Percentiles rank a stretch among this genome's conserved stretches.
phyloP scores from a whole-genome alignment of 192 early-diverging fungal genomes.

The Cladochytrium replicatum region DNA sequence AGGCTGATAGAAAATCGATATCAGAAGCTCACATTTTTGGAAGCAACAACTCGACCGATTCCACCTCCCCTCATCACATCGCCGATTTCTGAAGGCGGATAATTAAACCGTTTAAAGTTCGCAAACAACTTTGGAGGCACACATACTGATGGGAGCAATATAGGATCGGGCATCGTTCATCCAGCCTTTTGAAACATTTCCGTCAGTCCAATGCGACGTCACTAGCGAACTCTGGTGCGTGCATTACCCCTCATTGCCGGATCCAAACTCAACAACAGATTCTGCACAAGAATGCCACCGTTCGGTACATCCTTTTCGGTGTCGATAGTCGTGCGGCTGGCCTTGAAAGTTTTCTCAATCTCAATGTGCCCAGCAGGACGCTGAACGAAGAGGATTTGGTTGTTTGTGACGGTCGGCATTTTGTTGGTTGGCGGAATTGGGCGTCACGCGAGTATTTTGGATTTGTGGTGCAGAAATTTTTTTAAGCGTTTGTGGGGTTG shows the following conservation, averaged over 20 bases:
- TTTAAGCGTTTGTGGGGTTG: no score
- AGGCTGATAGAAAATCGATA: no score
- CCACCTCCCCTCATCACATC: constrained; percentile 50
- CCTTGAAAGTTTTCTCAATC: constrained; percentile 27
- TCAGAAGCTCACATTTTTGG: constrained; percentile 39
- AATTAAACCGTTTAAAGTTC: no score
- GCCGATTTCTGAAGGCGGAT: constrained; percentile 42
- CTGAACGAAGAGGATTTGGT: constrained; percentile 29
- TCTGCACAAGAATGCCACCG: constrained; percentile 28
- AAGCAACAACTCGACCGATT: constrained; percentile 56
- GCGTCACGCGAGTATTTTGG: no score
- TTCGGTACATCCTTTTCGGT: constrained; percentile 15
- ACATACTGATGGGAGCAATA: no score
- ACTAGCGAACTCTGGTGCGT: not conserved
- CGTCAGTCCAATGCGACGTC: constrained; percentile 29
- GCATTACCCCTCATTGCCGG: constrained; percentile 15
- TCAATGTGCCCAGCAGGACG: constrained; percentile 26
- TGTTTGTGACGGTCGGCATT: constrained; percentile 13
- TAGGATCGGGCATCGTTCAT: no score
- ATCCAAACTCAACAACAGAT: constrained; percentile 36
- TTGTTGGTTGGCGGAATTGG: no score
- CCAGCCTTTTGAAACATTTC: no score
- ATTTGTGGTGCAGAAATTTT: no score
- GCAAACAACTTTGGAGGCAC: no score
- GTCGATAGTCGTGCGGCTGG: constrained; percentile 20